Conservation (phyloP, 805 yeast genomes). For the Kazachstania psychrophila region DNA sequence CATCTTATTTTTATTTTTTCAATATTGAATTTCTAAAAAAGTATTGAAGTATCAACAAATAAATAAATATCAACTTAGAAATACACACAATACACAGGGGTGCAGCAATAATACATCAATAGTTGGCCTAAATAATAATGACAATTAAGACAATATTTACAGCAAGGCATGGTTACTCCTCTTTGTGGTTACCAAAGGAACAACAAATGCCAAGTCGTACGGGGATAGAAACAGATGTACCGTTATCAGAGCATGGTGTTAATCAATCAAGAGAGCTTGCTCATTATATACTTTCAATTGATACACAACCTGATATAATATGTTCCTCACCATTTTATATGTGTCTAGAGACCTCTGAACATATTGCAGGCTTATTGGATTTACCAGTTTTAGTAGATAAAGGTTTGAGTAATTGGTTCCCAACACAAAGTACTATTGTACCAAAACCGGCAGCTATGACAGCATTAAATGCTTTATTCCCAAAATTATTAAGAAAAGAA, state of each 20-base stretch:
- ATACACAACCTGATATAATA: constrained; percentile 59
- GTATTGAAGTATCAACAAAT: too few species aligned
- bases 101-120: too few species aligned
- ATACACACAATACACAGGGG: too few species aligned
- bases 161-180: constrained; percentile 82
- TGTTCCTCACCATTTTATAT: constrained; percentile 82
- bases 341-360: constrained; percentile 74
- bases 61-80: too few species aligned
- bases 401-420: constrained; percentile 92
- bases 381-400: constrained; percentile 59
- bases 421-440: constrained; percentile 44
- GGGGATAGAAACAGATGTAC: constrained; percentile 83
- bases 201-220: constrained; percentile 54
- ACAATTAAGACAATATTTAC: constrained; percentile 51
- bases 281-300: constrained; percentile 40
- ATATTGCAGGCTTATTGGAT: constrained; percentile 51
- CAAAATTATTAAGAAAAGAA: constrained; percentile 33
- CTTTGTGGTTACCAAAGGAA: constrained; percentile 51
- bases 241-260: constrained; percentile 78
- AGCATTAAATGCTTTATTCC: constrained; percentile 45
- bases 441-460: constrained; percentile 59
- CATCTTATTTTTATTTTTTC: too few species aligned
- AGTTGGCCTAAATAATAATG: too few species aligned
- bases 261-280: constrained; percentile 81
- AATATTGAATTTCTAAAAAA: too few species aligned